Conservation (phyloP, 768 basidiomycete species). For the Tylopilus felleus region DNA sequence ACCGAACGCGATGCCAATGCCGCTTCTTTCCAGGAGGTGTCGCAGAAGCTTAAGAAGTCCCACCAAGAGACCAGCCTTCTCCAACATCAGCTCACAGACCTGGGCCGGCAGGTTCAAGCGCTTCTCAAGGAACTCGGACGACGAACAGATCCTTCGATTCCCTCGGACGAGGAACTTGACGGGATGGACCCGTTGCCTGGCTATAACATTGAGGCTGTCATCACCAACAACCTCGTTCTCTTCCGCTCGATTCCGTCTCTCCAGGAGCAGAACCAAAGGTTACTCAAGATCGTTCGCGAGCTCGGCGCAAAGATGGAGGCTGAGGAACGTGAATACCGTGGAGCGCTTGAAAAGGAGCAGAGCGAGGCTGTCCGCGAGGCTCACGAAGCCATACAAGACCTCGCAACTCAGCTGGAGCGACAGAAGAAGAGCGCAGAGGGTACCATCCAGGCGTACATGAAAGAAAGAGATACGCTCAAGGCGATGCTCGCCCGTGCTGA, state of each 20-base stretch:
- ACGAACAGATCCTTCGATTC: slow-evolving; percentile 80
- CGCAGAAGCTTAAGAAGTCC: slow-evolving; percentile 59
- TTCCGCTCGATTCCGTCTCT: slow-evolving; percentile 77
- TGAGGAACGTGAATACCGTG: slow-evolving; percentile 75
- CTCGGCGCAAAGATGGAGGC: slow-evolving; percentile 82
- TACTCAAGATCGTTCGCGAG: slow-evolving; percentile 79
- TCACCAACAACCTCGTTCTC: slow-evolving; percentile 84
- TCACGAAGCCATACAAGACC: slow-evolving; percentile 76
- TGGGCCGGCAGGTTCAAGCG: slow-evolving; percentile 78
- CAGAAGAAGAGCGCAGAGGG: slow-evolving; percentile 68
- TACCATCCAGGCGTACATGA: slow-evolving; percentile 77
- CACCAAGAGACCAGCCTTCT: slow-evolving; percentile 63
- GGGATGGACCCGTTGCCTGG: slow-evolving; percentile 44
- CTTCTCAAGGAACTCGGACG: slow-evolving; percentile 78
- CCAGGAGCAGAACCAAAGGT: slow-evolving; percentile 90
- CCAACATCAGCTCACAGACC: slow-evolving; percentile 74
- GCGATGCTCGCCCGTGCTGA: slow-evolving; percentile 63
- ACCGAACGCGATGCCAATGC: slow-evolving; percentile 69
- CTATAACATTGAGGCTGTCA: slow-evolving; percentile 69
- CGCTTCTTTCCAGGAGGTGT: slow-evolving; percentile 51
- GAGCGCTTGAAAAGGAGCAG: slow-evolving; percentile 68
- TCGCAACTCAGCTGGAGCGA: slow-evolving; percentile 73
- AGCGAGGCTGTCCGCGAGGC: slow-evolving; percentile 82
- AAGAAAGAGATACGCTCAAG: slow-evolving; percentile 84
- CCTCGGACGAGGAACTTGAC: slow-evolving; percentile 59